Base-by-base conservation (phyloP, 2,329 filamentous ascomycete genomes). In the Diaporthe longicolla region DNA sequence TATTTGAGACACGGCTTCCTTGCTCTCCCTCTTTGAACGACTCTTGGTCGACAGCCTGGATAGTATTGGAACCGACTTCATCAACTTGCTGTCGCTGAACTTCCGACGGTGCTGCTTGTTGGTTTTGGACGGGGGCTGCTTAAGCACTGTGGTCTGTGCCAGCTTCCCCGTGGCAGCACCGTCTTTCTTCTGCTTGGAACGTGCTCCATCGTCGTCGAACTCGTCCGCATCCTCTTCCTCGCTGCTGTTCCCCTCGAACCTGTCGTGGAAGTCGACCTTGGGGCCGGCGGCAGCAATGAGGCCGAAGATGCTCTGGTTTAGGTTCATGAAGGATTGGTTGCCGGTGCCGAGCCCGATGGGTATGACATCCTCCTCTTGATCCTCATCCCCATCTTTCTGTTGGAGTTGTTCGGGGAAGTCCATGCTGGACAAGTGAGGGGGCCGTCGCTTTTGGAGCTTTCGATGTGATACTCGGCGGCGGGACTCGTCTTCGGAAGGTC, bases 271-370 rank as follows among this genome's bases (percentile, higher is more conserved):
- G 83, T 97, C 93, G 69, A 93, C 92, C 74, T 91, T 91, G 40
- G 94, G 95, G 9, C 95, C 94, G 50, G 95, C 95, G 21, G 95
- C 94, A 9, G 95, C 94, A 77, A 98, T 95, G 84, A 98, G 90
- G 71, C 95, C 95, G 82, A 98, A 97, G 72, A 98, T 92, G 77
- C 94, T 97, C 86, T 98, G 95, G 83, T 98, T 97, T 92, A 97
- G 94, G 80, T 95, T 94, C 83, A 90, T 86, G 74, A 89, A 88
- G 11, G 61, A 65, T 15, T 61, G 74, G 32, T 74, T 71, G 48
- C 72, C 69, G 81, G 89, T 86, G 76, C 87, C 85, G 81, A 89
- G 86, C 76, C 87, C 85, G 2, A 86, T 82, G 6, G 83, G 82
- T 59, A 85, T 77, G 57, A 87, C 83, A 50, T 88, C 86, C 77